These are phyloP conservation scores for Irpex lacteus DNA, from an alignment of 1,284 basidiomycete genomes.

Conservation along the genomic window DNA sequence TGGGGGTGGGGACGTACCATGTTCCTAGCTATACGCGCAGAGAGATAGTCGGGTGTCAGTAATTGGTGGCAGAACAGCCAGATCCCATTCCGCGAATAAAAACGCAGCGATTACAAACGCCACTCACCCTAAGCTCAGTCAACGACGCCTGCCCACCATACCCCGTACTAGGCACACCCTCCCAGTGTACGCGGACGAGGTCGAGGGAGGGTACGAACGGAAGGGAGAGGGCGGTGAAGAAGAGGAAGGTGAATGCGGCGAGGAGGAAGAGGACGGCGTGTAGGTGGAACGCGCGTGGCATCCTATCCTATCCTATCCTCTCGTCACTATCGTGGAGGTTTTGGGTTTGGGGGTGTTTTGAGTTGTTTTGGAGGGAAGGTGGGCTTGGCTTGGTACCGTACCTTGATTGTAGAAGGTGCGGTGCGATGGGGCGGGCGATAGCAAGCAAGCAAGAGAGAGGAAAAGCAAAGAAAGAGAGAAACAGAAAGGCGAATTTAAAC, in stretches of 20 bases:
- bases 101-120: background rate
- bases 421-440: too few species aligned
- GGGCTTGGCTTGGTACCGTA: too few species aligned
- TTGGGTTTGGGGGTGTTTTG: too few species aligned
- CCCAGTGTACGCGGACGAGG: conserved; percentile 55
- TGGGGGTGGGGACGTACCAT: conserved; percentile 40
- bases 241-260: conserved; percentile 34
- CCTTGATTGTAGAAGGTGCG: too few species aligned
- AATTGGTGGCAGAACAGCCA: conserved; percentile 6
- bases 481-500: too few species aligned
- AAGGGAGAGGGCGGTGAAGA: conserved; percentile 68
- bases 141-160: conserved; percentile 29
- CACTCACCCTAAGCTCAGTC: conserved; percentile 55
- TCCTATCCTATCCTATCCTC: background rate
- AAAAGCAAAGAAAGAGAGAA: too few species aligned
- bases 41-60: background rate
- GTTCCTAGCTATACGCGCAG: conserved; percentile 49
- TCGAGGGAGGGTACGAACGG: conserved; percentile 65
- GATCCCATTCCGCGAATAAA: background rate
- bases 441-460: too few species aligned
- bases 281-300: conserved; percentile 48
- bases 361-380: too few species aligned
- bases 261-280: conserved; percentile 63
- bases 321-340: too few species aligned
- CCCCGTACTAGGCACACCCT: conserved; percentile 27